phyloP scores from a whole-genome alignment of 768 basidiomycete genomes.

The Podaxis sp. region DNA sequence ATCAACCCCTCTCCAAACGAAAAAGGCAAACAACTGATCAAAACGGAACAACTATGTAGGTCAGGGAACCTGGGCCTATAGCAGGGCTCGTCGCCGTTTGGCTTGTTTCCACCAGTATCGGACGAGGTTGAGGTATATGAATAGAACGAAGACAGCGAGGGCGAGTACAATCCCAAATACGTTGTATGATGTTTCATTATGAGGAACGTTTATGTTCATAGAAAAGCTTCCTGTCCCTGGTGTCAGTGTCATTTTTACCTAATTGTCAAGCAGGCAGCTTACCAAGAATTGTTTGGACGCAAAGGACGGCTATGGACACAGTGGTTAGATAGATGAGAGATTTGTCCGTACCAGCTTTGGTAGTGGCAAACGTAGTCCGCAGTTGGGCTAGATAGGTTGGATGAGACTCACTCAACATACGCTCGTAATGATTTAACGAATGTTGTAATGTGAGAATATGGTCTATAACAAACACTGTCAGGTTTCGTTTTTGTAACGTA shows the following conservation, averaged over 20 bases:
- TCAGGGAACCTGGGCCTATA: slow-evolving; percentile 4
- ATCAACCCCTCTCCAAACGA: background rate
- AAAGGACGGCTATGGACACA: slow-evolving; percentile 67
- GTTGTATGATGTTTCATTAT: slow-evolving; percentile 45
- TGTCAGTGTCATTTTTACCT: background rate
- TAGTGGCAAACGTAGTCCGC: slow-evolving; percentile 54
- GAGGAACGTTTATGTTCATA: slow-evolving; percentile 64
- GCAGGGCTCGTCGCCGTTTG: slow-evolving; percentile 36
- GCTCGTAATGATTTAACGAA: slow-evolving; percentile 82
- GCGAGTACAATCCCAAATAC: slow-evolving; percentile 59
- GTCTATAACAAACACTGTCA: slow-evolving; percentile 45
- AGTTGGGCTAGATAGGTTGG: slow-evolving; percentile 84
- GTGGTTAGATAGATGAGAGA: slow-evolving; percentile 64
- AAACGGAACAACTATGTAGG: background rate
- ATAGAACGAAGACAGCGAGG: slow-evolving; percentile 43
- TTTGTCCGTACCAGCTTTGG: slow-evolving; percentile 64
- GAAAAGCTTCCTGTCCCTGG: slow-evolving; percentile 58
- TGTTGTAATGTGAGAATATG: slow-evolving; percentile 89
- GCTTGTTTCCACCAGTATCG: slow-evolving; percentile 66
- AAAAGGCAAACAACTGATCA: background rate
- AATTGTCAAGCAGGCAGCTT: slow-evolving; percentile 19
- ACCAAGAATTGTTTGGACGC: slow-evolving; percentile 64
- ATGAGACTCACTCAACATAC: slow-evolving; percentile 84
- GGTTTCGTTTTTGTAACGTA: background rate
- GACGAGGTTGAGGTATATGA: slow-evolving; percentile 45